Conservation (phyloP, 2,329 filamentous ascomycete genomes). For the Nannizziopsis arthrosporioides region DNA sequence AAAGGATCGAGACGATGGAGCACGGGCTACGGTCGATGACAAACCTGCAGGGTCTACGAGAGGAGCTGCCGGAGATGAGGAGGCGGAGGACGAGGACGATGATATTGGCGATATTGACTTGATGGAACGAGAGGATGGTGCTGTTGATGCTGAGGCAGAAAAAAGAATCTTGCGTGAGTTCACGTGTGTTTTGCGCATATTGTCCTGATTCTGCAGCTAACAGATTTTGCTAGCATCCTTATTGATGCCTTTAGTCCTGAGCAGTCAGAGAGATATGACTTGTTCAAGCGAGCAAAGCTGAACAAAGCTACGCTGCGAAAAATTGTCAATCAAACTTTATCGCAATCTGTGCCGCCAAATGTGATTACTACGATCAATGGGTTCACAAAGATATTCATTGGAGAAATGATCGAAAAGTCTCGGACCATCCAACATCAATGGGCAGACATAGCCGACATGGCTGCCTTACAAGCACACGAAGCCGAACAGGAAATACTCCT, state of each 20-base stretch:
- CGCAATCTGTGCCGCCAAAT: constrained; percentile 53
- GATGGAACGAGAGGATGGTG: constrained; percentile 37
- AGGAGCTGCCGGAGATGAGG: constrained; percentile 26
- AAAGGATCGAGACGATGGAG: constrained; percentile 22
- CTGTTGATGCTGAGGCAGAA: constrained; percentile 40
- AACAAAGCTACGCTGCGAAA: constrained; percentile 41
- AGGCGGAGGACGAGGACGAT: constrained; percentile 39
- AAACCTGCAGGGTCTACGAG: constrained; percentile 21
- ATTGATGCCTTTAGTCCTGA: constrained; percentile 38
- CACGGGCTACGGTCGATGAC: constrained; percentile 27
- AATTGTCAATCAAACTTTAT: constrained; percentile 56
- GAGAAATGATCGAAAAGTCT: constrained; percentile 54
- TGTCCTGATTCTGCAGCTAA: neutral
- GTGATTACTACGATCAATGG: constrained; percentile 54
- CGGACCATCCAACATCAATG: constrained; percentile 48
- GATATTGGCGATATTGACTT: constrained; percentile 41
- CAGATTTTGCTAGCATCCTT: constrained; percentile 26
- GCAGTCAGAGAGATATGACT: constrained; percentile 39
- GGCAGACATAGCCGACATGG: constrained; percentile 41
- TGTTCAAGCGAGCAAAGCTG: constrained; percentile 40
- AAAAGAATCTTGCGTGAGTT: constrained; percentile 40
- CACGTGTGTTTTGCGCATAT: constrained; percentile 17
- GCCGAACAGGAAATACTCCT: constrained; percentile 35
- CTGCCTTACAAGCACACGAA: constrained; percentile 44
- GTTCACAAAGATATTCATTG: constrained; percentile 56